Evolutionary conservation across 2,329 filamentous ascomycete species (phyloP).

Genomic region (Harringtonia aguacate): DNA sequence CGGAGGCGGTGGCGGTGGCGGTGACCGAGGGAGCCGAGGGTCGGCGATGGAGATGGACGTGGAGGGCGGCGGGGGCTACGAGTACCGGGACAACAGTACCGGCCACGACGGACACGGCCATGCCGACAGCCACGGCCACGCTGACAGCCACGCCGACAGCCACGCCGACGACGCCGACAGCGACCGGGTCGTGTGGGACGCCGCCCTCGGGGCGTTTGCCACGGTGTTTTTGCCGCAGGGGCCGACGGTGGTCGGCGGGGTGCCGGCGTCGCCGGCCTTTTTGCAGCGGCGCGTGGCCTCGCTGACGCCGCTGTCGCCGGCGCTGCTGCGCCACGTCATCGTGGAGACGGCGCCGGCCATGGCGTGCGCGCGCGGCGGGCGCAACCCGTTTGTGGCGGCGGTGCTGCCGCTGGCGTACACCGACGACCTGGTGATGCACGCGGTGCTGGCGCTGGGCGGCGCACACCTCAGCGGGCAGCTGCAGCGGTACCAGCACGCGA

Average conservation of each 20-base stretch:
- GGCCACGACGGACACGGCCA: not conserved
- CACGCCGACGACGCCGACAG: not conserved
- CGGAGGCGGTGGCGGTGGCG: too few species aligned
- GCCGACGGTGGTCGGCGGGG: not conserved
- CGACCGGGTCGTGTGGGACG: not conserved
- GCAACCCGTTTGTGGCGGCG: slow-evolving; percentile 11
- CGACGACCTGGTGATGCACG: slow-evolving; percentile 16
- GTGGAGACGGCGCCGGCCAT: slow-evolving; percentile 7
- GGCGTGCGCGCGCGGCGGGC: slow-evolving; percentile 3
- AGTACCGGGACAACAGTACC: too few species aligned
- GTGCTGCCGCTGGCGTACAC: slow-evolving; percentile 13
- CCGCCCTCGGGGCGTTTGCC: not conserved
- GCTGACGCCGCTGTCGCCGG: slow-evolving; percentile 11
- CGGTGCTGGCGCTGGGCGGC: slow-evolving; percentile 12
- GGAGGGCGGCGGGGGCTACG: too few species aligned
- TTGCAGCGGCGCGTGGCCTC: slow-evolving; percentile 5
- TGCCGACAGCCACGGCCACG: not conserved
- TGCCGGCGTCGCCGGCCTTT: not conserved
- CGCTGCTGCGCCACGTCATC: slow-evolving; percentile 12
- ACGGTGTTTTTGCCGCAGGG: not conserved
- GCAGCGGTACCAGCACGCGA: too few species aligned
- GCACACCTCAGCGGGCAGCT: slow-evolving; percentile 3
- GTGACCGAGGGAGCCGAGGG: too few species aligned
- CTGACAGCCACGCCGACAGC: not conserved
- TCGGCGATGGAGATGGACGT: too few species aligned